Evolutionary conservation across 345 rosid species (phyloP).

Genomic region (Diplotaxis tenuifolia): DNA sequence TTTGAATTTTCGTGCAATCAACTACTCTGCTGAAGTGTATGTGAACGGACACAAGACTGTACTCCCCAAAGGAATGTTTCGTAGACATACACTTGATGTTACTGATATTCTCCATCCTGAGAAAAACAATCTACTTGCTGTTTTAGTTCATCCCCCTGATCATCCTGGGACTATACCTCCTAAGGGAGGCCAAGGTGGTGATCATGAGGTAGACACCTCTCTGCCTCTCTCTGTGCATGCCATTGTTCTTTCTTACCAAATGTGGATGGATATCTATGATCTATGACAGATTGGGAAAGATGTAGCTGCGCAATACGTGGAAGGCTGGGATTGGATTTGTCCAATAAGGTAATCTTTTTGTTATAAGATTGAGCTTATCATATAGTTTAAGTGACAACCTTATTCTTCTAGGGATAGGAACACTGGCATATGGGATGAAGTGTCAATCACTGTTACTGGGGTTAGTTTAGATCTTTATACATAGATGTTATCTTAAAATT

Average conservation of each 20-base stretch:
- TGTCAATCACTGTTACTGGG: conserved; percentile 79
- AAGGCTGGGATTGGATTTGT: conserved; percentile 99
- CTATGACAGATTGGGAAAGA: conserved; percentile 85
- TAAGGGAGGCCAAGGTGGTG: conserved; percentile 97
- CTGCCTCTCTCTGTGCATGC: neutral
- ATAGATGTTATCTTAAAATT: neutral
- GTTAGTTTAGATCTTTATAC: conserved; percentile 50
- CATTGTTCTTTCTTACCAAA: neutral
- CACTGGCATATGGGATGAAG: conserved; percentile 99
- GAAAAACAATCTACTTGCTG: conserved; percentile 63
- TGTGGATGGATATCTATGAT: conserved; percentile 19
- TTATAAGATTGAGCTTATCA: neutral
- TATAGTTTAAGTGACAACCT: neutral
- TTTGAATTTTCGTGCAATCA: conserved; percentile 88
- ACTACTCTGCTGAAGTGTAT: conserved; percentile 85
- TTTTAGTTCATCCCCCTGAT: conserved; percentile 94
- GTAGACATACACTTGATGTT: conserved; percentile 76
- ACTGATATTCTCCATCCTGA: conserved; percentile 64
- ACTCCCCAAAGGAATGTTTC: conserved; percentile 95
- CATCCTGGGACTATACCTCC: conserved; percentile 89
- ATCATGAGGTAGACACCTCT: conserved; percentile 68
- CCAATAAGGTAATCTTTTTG: conserved; percentile 69
- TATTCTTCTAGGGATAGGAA: conserved; percentile 83
- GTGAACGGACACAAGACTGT: conserved; percentile 71
- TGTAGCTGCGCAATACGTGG: conserved; percentile 88